phyloP scores from a whole-genome alignment of 129 eudicot genomes.

The Escallonia herrerae region DNA sequence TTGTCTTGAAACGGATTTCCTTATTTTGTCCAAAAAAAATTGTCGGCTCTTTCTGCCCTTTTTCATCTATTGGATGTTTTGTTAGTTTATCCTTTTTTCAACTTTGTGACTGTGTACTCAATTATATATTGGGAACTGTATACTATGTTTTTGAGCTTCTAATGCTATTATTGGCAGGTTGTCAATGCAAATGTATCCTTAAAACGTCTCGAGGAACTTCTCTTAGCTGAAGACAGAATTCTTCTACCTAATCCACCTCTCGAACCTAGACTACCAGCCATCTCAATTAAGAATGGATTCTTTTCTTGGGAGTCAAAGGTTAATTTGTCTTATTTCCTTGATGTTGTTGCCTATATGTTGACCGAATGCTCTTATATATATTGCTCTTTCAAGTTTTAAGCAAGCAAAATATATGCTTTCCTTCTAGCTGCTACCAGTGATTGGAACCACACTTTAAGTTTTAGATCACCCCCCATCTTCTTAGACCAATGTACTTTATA shows the following conservation, averaged over 20 bases:
- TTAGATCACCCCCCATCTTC: too few relatives aligned
- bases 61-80: too few relatives aligned
- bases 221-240: conserved; percentile 83
- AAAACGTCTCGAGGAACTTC: conserved; percentile 78
- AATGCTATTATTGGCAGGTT: conserved; percentile 46
- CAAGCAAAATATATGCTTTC: too few relatives aligned
- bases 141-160: not conserved
- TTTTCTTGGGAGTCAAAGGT: conserved; percentile 98
- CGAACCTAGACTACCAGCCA: conserved; percentile 71
- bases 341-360: not conserved
- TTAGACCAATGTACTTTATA: too few relatives aligned
- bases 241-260: conserved; percentile 89
- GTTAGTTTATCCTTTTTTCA: too few relatives aligned
- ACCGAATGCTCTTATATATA: not conserved
- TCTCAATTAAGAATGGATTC: conserved; percentile 73
- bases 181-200: conserved; percentile 90
- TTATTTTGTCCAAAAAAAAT: too few relatives aligned
- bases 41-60: too few relatives aligned
- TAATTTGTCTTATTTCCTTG: not conserved
- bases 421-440: too few relatives aligned
- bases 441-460: too few relatives aligned
- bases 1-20: too few relatives aligned
- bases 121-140: not conserved
- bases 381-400: not conserved
- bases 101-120: not conserved